Conservation (phyloP, 73 alveolate genomes). For the Stentor coeruleus region DNA sequence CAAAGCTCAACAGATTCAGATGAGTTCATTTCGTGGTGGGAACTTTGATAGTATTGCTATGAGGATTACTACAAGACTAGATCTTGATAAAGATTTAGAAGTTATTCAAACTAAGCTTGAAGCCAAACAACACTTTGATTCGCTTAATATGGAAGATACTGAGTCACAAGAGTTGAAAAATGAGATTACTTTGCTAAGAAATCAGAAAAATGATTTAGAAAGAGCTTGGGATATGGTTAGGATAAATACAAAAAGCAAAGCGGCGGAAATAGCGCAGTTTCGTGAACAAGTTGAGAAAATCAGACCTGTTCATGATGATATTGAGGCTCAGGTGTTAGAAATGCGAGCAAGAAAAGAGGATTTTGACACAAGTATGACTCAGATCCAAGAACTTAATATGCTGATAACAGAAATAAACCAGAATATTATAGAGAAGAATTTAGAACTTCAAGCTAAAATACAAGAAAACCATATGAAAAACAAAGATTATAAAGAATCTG, state of each 20-base stretch:
- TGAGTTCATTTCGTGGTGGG: constrained; percentile 1
- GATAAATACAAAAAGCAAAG: not conserved
- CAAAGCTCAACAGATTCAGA: not conserved
- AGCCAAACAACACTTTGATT: not conserved
- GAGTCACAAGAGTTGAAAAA: not conserved
- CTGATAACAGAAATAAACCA: not conserved
- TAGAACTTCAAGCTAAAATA: too few species aligned
- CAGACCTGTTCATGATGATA: not conserved
- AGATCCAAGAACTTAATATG: not conserved
- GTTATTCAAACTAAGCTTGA: not conserved
- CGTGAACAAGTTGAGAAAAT: not conserved
- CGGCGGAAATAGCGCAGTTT: not conserved
- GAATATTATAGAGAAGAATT: too few species aligned
- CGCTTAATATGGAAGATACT: not conserved
- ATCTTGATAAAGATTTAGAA: constrained; percentile 15
- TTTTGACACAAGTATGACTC: not conserved
- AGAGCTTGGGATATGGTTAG: constrained; percentile 18
- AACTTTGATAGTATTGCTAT: not conserved
- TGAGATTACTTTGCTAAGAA: not conserved
- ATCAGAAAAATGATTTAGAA: constrained; percentile 1
- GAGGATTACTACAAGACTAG: not conserved
- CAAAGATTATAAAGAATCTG: too few species aligned
- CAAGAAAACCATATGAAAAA: too few species aligned
- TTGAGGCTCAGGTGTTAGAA: not conserved
- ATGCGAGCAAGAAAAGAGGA: not conserved